Evolutionary conservation across 768 basidiomycete genomes (phyloP), one percentile per base, ranked within the genome.

Genomic region (Ramaria rubella): DNA sequence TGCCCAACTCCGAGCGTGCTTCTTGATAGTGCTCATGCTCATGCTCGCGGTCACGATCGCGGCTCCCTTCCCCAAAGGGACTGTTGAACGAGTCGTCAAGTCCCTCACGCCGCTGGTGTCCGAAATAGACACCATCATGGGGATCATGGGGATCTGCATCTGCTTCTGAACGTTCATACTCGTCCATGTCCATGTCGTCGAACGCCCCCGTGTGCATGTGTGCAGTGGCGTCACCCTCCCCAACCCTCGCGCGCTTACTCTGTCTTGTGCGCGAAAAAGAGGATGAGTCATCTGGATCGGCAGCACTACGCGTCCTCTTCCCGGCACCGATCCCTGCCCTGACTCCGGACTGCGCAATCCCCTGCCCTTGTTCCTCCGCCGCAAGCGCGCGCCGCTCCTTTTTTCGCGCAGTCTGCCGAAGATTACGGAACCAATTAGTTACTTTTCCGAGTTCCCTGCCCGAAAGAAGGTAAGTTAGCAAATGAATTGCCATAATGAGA

Each of bases 351-450:
- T 34, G 49, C 5, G 12, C 1, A 15, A 15, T 36, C 44, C 29
- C 29, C 7, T 53, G 17, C 36, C 12, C 36, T 21, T 46, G 17
- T 23, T 23, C 49, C 21, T 42, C 52, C 15, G 24, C 40, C 52
- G 14, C 26, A 17, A 49, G 29, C 26, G 26, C 31, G 44, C 43
- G 29, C 23, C 87, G 81, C 69, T 83, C 55, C 55, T 56, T 56
- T 45, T 56, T 89, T 42, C 87, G 73, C n/a, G 87, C 78, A 17
- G 86, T 86, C 71, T 91, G 88, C 34, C 88, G 80, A 57, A 90
- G 76, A 65, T 91, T 91, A 33, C 88, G 77, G 76, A 90, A 90
- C 88, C 88, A 91, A 67, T 91, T 91, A 17, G 88, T 89, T 52
- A 91, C 87, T 70, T 88, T 89, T 61, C 83, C 85, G 56, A 90